These are phyloP conservation scores for Hygrocybe punicea DNA, from an alignment of 768 basidiomycete species.

Conservation along the genomic window DNA sequence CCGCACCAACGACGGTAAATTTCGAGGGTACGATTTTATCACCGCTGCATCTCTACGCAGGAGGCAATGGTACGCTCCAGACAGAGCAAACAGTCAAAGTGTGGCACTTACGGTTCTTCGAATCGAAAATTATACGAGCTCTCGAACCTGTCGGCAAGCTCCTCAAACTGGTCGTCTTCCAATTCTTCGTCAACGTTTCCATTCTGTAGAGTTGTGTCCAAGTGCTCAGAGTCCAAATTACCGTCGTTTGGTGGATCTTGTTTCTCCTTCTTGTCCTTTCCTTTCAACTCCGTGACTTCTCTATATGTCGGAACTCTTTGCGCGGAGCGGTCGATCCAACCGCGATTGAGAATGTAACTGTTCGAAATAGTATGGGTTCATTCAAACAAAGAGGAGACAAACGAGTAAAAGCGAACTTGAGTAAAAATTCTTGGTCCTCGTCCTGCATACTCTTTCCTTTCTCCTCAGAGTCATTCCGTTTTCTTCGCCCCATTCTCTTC, in stretches of 20 bases:
- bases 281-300: constrained; percentile 60
- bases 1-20: constrained; percentile 58
- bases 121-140: constrained; percentile 97
- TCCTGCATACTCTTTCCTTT: constrained; percentile 39
- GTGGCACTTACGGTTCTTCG: constrained; percentile 79
- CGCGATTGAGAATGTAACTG: constrained; percentile 95
- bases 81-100: constrained; percentile 4
- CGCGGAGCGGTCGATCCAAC: constrained; percentile 85
- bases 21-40: constrained; percentile 76
- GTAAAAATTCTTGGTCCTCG: constrained; percentile 80
- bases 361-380: no score
- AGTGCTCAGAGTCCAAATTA: constrained; percentile 21
- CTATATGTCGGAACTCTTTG: constrained; percentile 79
- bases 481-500: constrained; percentile 41
- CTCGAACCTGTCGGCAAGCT: constrained; percentile 89
- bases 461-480: constrained; percentile 32
- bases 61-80: not conserved
- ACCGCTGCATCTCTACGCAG: constrained; percentile 57
- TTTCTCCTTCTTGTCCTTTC: constrained; percentile 33
- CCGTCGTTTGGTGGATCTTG: constrained; percentile 20
- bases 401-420: constrained; percentile 66
- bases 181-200: constrained; percentile 29
- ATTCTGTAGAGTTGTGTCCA: constrained; percentile 14
- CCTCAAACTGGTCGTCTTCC: constrained; percentile 75
- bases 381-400: not conserved